Base-by-base conservation (phyloP, 2,329 filamentous ascomycete genomes). In the Xylaria digitata region DNA sequence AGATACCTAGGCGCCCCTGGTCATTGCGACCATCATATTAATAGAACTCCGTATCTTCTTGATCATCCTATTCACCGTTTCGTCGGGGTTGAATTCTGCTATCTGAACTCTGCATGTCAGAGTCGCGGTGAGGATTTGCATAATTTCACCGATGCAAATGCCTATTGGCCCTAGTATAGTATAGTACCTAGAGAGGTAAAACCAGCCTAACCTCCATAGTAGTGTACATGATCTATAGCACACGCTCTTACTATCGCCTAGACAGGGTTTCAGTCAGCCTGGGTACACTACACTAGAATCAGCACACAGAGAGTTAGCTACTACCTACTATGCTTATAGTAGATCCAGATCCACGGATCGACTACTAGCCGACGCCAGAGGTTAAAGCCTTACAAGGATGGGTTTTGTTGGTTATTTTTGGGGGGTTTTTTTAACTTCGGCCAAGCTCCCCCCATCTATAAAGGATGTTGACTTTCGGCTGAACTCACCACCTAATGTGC, bases 301-400 rank as follows among this genome's bases (percentile, higher is more conserved):
- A 55, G 15, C 30, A 21, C 17, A 21, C 13, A 42, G 55, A 23
- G 19, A 42, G 21, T 5, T 30, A 43, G 43, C 53, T 34, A 37
- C 34, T 37, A 6, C 34, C 11, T 37, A 37, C 34, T 37, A 37
- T 26, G 26, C 34, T 13, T 37, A 37, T 37, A 37, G 34, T 7
- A 43, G 45, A 60, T 59, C 65, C 65, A 63, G 55, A 50, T 61
- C 50, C 61, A 64, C 61, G 65, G 65, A 49, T 67, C 54, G 13
- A 26, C 50, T 40, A 4, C 34, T n/a, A 43, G 21, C 9, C 53
- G 23, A 19, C 15, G 11, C 43, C n/a, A 9, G 23, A 46, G 42
- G 17, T 21, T 66, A 49, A 40, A 9, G 48, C 54, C 49, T 49
- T 54, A 42, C 54, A 13, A 8, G 8, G 34, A n/a, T 37, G 34